Evolutionary conservation across 2,329 filamentous ascomycete genomes (phyloP), one percentile per base, ranked within the genome.

Genomic region (Aspergillus uvarum): DNA sequence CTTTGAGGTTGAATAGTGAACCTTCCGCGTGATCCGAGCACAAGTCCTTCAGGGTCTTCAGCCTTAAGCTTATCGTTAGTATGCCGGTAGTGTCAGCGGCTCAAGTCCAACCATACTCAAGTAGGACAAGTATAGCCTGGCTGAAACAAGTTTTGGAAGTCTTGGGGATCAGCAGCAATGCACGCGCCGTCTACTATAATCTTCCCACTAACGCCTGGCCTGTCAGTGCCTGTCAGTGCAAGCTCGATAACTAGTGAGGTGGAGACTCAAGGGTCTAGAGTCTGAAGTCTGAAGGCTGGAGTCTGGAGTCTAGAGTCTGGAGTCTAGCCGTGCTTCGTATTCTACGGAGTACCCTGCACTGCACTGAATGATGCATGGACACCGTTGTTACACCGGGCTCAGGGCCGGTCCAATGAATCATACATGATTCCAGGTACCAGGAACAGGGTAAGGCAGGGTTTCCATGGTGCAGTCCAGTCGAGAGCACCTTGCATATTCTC

Each of bases 11-110:
- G 24, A 47, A 16, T 19, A 16, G 5, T 29, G 32, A 35, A 35
- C 12, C 32, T 16, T 12, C 11, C 32, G 32, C 11, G 6, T 44
- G 38, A 44, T 44, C 38, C 38, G 38, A 21, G 32, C 38, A 6
- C 24, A 35, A 12, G 32, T 5, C 32, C 32, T 16, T 14, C 24
- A 32, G 53, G 38, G 38, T 8, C 16, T 31, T 44, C 26, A 47
- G 24, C 26, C 26, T 55, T 55, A 55, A 55, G 53, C 53, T 55
- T 55, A 55, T 55, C 53, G 42, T 21, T 55, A 48, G 53, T 55
- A 47, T 21, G 16, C 47, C 16, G 42, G 32, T 54, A 54, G 51
- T 38, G 51, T 24, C 51, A 54, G 21, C 35, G 35, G 38, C 52
- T 29, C 14, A 2, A 7, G 38, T 44, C 38, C 14, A 44, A 19